A percentile compares a stretch with the other conserved stretches of the same genome.
These are phyloP conservation scores for Hypoxylon fuscum DNA, from an alignment of 495 filamentous ascomycete genomes.

Conservation along the genomic window DNA sequence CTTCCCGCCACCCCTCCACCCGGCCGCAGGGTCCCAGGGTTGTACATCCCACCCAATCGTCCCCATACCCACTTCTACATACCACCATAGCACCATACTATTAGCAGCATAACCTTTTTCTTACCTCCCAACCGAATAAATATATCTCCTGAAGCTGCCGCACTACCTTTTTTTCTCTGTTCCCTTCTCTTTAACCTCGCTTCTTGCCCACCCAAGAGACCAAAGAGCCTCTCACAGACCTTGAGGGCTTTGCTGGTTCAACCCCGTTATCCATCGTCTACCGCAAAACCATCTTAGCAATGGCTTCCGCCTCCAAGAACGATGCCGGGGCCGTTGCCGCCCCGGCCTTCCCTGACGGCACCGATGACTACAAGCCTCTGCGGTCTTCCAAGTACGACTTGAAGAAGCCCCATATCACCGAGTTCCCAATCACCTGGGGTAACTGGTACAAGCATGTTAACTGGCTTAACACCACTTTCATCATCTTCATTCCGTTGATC, in stretches of 20 bases:
- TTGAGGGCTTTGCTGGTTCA: constrained; percentile 31
- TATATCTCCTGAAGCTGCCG: constrained; percentile 23
- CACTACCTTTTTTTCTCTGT: constrained; percentile 2
- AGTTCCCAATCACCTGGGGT: constrained; percentile 74
- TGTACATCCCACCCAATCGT: constrained; percentile 35
- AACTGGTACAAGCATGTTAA: constrained; percentile 99
- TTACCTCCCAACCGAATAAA: constrained; percentile 22
- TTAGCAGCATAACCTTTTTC: constrained; percentile 5
- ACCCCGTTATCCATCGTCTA: constrained; percentile 9
- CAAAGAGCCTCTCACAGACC: constrained; percentile 8
- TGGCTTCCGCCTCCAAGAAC: constrained; percentile 54
- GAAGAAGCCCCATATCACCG: constrained; percentile 63
- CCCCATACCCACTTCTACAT: constrained; percentile 36
- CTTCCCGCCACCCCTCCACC: constrained; percentile 32
- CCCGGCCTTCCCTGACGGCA: constrained; percentile 57
- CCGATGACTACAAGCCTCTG: constrained; percentile 58
- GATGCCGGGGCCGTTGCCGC: constrained; percentile 40
- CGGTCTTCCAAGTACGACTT: constrained; percentile 56
- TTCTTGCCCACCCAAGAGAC: constrained; percentile 17
- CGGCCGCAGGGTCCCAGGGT: constrained; percentile 21
- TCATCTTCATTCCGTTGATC: constrained; percentile 81
- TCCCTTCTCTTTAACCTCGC: constrained; percentile 23
- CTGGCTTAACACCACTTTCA: constrained; percentile 90
- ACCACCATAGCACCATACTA: neutral
- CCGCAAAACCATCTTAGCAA: constrained; percentile 35